These are phyloP conservation scores for Beta macrorhiza DNA, from an alignment of 179 eudicot species.

Conservation along the genomic window DNA sequence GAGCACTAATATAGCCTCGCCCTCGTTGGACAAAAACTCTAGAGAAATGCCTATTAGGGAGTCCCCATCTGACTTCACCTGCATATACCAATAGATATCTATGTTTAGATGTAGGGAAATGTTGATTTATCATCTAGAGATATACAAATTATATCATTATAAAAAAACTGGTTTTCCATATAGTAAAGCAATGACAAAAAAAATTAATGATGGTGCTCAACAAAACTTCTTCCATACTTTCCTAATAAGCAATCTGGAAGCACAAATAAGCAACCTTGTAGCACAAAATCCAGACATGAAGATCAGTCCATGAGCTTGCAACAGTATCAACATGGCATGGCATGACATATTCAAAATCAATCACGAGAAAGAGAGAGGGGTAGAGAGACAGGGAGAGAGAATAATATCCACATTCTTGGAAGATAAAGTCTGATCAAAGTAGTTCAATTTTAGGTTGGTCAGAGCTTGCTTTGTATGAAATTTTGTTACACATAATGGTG, in stretches of 20 bases:
- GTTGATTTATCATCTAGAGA: neutral
- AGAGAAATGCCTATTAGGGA: slow-evolving; percentile 75
- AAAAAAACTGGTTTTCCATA: neutral
- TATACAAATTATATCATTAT: neutral
- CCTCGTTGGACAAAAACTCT: slow-evolving; percentile 41
- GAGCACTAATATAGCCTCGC: slow-evolving; percentile 42
- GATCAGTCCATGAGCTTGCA: neutral
- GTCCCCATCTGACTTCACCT: slow-evolving; percentile 69
- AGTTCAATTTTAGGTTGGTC: neutral
- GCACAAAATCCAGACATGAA: slow-evolving; percentile 3
- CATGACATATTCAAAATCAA: neutral
- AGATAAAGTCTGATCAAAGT: neutral
- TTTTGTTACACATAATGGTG: neutral
- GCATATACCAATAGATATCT: slow-evolving; percentile 24
- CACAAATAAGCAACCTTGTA: neutral
- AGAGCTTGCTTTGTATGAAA: neutral
- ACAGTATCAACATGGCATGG: neutral
- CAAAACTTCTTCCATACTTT: neutral
- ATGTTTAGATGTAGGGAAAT: neutral
- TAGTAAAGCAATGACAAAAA: neutral
- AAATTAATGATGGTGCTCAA: neutral
- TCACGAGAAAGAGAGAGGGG: neutral
- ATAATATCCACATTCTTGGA: neutral
- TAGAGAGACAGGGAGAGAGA: neutral
- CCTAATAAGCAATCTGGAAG: neutral